Evolutionary conservation across 306 rosid species (phyloP).

Genomic region (Prunus persica): Prunus_persica_NCBIv2 NC_034012.1:5458001-5458500

Average conservation of each 20-base stretch:
- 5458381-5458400: background rate
- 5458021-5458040: background rate
- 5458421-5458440: background rate
- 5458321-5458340: background rate
- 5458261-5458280: conserved; percentile 77
- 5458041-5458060: background rate
- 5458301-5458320: background rate
- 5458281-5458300: conserved; percentile 11
- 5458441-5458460: background rate
- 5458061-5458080: background rate
- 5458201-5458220: conserved; percentile 83
- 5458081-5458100: background rate
- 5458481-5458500: background rate
- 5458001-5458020: background rate
- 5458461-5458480: background rate
- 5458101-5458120: background rate
- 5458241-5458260: conserved; percentile 73
- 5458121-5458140: background rate
- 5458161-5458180: conserved; percentile 26
- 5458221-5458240: conserved; percentile 91
- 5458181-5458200: conserved; percentile 97
- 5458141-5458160: conserved; percentile 2
- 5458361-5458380: background rate
- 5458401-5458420: background rate
- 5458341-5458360: background rate